Evolutionary conservation across 371 early-diverging fungal species (phyloP), one percentile per base, ranked within the genome.

Genomic region (Saksenaea oblongispora): DNA sequence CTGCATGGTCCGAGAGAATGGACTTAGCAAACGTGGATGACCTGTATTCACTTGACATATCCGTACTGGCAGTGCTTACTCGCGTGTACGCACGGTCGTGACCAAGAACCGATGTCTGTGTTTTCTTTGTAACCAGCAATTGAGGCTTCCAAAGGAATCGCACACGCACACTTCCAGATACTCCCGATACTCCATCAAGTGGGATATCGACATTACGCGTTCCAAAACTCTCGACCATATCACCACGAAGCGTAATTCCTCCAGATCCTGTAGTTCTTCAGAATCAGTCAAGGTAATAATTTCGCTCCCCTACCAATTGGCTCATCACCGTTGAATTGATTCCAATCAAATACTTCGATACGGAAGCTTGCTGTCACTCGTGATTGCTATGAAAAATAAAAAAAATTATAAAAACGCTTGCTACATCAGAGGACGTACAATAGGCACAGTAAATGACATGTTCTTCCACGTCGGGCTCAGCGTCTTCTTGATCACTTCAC

Each of bases 261-360:
- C 78, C 76, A 18, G 78, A 78, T 3, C 80, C 80, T 73, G 26
- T 54, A 5, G 15, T 34, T 35, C 51, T 27, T 35, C 34, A 22
- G 7, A 56, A 17, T 28, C 14, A 44, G 57, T 8, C 2, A 44
- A 3, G 39, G 24, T 56, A 9, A 60, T 24, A 7, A n/a, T 18
- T 22, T 39, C 0, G 27, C 18, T 11, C 10, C 4, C 44, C 67
- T 76, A 67, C 84, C 84, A 14, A 93, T 74, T 22, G 87, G 85
- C 47, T 80, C 83, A 65, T 85, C 83, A 10, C 82, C 74, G 37
- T 77, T 68, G 24, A 93, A 59, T 71, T 91, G 89, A 67, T 93
- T 93, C 92, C 92, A 93, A 72, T 93, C 93, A 77, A 86, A 91
- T 14, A 91, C 85, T 66, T 93, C 94, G 11, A 90, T 75, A 26